Evolutionary conservation across 345 rosid genomes (phyloP), one percentile per base, ranked within the genome.

Genomic region (Heritiera littoralis): DNA sequence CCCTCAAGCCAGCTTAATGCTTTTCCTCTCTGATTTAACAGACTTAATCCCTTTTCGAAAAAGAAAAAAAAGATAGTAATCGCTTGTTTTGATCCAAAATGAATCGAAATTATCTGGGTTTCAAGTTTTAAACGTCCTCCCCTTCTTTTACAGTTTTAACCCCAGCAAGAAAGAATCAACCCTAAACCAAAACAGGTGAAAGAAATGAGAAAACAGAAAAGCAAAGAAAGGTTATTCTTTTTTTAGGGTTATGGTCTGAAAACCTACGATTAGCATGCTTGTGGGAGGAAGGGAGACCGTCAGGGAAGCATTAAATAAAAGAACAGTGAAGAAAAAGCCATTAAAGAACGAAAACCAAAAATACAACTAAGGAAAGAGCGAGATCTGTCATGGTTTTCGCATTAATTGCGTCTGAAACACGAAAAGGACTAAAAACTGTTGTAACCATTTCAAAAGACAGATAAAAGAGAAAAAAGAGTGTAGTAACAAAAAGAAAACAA

Each of bases 381-480:
- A 86, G 91, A 89, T 88, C 92, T 83, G 85, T 77, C 75, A 72
- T 78, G 82, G 55, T 78, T 78, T 83, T 83, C 49, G 80, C 94
- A 90, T 93, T 93, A 66, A 93, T 87, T 92, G 86, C 81, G 83
- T 79, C 82, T 77, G 72, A 30, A 71, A 78, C 69, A 79, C 72
- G 85, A 86, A 81, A 82, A 66, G 77, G 81, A 85, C 87, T 70
- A 41, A 75, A 61, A 82, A 68, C 66, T 51, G n/a, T 77, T 58
- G 54, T 79, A 35, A 63, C 60, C 48, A 60, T 32, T 77, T 74
- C n/a, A 76, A 23, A 59, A 76, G 58, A 52, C 48, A 17, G 15
- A 52, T 55, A 32, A 30, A 49, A 18, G 6, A 38, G 20, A 23
- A 76, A 9, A 9, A 15, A 45, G 5, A 65, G 54, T 1, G 32